Percentiles rank a stretch among this genome's conserved stretches.
phyloP scores from a whole-genome alignment of 1,284 basidiomycete genomes.

The Takashimella tepidaria region DNA sequence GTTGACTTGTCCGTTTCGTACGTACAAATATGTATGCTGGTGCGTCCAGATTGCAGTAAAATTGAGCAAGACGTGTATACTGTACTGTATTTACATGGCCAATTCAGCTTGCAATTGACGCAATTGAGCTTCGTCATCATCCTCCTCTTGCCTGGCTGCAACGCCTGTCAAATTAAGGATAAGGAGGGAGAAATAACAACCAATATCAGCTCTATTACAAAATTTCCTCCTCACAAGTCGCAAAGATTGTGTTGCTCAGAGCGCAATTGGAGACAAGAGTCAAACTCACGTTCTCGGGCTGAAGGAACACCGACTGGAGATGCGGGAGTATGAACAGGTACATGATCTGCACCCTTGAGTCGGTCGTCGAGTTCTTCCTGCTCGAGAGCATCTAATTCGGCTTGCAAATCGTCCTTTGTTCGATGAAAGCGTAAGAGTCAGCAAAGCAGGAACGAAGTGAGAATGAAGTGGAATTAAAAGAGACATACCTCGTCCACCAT shows the following conservation, averaged over 20 bases:
- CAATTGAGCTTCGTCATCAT: conserved; percentile 90
- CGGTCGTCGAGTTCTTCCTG: conserved; percentile 85
- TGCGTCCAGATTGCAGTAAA: too few species aligned
- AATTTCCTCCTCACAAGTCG: too few species aligned
- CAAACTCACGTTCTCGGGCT: conserved; percentile 53
- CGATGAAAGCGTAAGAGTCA: too few species aligned
- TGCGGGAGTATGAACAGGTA: conserved; percentile 77
- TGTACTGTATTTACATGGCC: conserved; percentile 77
- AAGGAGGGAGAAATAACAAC: not conserved
- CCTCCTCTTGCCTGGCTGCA: conserved; percentile 59
- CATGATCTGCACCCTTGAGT: conserved; percentile 82
- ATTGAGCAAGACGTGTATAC: too few species aligned
- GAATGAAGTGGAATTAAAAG: conserved; percentile 12
- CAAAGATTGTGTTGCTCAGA: too few species aligned
- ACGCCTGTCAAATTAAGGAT: conserved; percentile 10
- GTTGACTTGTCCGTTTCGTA: too few species aligned
- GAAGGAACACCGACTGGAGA: conserved; percentile 54
- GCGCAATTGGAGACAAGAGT: not conserved
- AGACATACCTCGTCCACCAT: conserved; percentile 66
- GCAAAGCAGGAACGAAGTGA: not conserved
- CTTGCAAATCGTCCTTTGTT: conserved; percentile 78
- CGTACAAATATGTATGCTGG: too few species aligned
- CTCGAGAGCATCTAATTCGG: conserved; percentile 84
- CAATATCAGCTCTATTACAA: too few species aligned
- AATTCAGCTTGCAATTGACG: conserved; percentile 85